Base-by-base conservation (phyloP, 371 early-diverging fungal species). In the Apophysomyces ossiformis region DNA sequence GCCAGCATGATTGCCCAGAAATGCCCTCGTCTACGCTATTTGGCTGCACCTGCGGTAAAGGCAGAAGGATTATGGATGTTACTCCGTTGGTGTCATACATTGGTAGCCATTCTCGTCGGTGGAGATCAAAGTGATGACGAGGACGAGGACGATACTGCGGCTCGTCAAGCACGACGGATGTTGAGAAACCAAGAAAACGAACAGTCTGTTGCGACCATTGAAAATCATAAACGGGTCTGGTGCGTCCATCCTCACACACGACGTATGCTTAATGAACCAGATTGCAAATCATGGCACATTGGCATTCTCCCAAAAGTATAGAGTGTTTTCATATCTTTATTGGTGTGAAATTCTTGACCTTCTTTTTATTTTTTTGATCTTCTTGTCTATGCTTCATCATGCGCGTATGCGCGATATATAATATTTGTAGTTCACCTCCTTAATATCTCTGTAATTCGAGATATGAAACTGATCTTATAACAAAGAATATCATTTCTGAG, bases 21-120 rank as follows among this genome's bases (percentile, higher is more conserved):
- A 65, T 81, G 82, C 64, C 79, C 82, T n/a, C 67, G 69, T 11
- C 21, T 81, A n/a, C 65, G 82, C 1, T 78, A 74, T 54, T 46
- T 81, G 1, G 73, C 70, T 0, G 79, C 72, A 7, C 78, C 79
- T 13, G 59, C 67, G 5, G 79, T 81, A 50, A 78, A 77, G 36
- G 82, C 79, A 9, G 79, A 78, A 32, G 82, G 82, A 8, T 61
- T 82, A 37, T 82, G 82, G 79, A 73, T 82, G 76, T 32, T 82
- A 18, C 63, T 82, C 5, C 62, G 77, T 16, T 73, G 74, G 75
- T 79, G 82, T 59, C 65, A 76, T 61, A 74, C 79, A 4, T 59
- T 82, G 36, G 70, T 62, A n/a, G 63, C 75, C 7, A 64, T 78
- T n/a, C 69, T 81, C 46, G 69, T 81, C 8, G 81, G 78, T 1